A percentile compares a stretch with the other conserved stretches of the same genome.
These are phyloP conservation scores for Amborella trichopoda DNA, from an alignment of 164 flowering plant species.

Conservation along the genomic window DNA sequence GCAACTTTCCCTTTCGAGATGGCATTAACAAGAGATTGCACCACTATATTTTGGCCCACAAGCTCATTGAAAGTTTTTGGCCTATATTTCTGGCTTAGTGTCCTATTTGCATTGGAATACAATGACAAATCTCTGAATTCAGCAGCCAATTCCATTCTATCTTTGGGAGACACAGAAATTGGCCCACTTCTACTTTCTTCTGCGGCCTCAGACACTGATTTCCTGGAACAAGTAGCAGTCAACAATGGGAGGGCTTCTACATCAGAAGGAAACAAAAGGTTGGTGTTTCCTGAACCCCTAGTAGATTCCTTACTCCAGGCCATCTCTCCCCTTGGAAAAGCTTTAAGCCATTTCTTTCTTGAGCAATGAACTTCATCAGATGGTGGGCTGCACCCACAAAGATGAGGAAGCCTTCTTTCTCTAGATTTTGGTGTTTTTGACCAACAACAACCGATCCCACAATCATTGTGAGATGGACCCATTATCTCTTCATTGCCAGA, in stretches of 20 bases:
- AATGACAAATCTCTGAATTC: constrained; percentile 27
- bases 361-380: background rate
- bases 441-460: constrained; percentile 75
- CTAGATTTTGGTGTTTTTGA: constrained; percentile 53
- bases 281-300: too few species aligned
- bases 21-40: constrained; percentile 50
- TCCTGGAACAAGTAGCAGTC: too few species aligned
- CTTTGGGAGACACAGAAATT: too few species aligned
- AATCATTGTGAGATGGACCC: constrained; percentile 30
- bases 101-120: constrained; percentile 44
- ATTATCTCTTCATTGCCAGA: constrained; percentile 25
- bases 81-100: constrained; percentile 61
- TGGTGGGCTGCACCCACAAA: background rate
- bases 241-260: constrained; percentile 46
- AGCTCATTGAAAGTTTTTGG: constrained; percentile 67
- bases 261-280: too few species aligned
- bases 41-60: constrained; percentile 69
- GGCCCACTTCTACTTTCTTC: too few species aligned
- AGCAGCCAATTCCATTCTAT: too few species aligned
- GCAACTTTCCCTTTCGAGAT: constrained; percentile 36
- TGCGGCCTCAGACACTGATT: too few species aligned
- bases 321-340: too few species aligned
- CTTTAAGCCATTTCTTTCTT: background rate
- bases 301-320: too few species aligned
- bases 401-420: constrained; percentile 19